A percentile compares a stretch with the other conserved stretches of the same genome.
These are phyloP conservation scores for Aspergillus affinis DNA, from an alignment of 495 filamentous ascomycete species.

Conservation along the genomic window DNA sequence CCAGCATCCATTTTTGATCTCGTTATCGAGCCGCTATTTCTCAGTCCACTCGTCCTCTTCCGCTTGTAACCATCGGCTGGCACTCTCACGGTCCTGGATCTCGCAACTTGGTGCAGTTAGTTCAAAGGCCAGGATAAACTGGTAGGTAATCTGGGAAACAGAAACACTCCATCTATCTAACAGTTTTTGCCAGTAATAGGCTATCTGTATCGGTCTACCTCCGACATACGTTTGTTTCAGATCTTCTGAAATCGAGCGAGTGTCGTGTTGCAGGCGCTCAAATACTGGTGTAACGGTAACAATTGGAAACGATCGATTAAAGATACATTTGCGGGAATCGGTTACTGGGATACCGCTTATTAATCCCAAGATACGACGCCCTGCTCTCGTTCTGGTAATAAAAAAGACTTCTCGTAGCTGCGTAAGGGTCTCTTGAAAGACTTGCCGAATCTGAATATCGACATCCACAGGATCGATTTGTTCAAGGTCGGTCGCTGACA, in stretches of 20 bases:
- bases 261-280: slow-evolving; percentile 3
- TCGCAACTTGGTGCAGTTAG: too few relatives aligned
- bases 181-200: not conserved
- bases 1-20: not conserved
- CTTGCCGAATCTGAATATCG: not conserved
- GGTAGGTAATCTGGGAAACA: not conserved
- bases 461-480: not conserved
- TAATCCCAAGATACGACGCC: slow-evolving; percentile 1
- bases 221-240: slow-evolving; percentile 4
- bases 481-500: not conserved
- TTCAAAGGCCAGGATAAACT: not conserved
- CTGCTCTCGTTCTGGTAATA: not conserved
- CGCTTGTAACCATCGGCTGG: not conserved
- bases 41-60: not conserved
- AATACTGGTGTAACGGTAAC: not conserved
- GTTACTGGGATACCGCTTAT: not conserved
- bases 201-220: not conserved
- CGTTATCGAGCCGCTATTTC: not conserved
- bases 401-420: slow-evolving; percentile 12
- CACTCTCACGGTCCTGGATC: not conserved
- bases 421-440: slow-evolving; percentile 3
- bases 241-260: slow-evolving; percentile 2
- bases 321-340: not conserved
- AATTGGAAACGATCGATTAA: not conserved
- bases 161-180: not conserved